phyloP scores from a whole-genome alignment of 2,329 filamentous ascomycete species.

The Xylaria polymorpha region DNA sequence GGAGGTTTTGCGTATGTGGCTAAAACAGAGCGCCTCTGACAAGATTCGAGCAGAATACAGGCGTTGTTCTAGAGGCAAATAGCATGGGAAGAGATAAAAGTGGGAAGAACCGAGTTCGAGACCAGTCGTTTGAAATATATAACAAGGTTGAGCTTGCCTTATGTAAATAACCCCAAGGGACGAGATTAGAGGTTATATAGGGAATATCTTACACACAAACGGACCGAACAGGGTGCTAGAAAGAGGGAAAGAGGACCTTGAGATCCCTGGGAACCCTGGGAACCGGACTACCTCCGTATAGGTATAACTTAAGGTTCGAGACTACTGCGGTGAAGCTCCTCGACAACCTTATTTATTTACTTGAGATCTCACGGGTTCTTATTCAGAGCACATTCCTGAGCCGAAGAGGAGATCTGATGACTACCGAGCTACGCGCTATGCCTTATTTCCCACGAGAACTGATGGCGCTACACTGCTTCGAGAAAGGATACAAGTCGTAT shows the following conservation, averaged over 20 bases:
- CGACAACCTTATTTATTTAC: constrained; percentile 35
- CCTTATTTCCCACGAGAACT: neutral
- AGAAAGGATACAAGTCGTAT: constrained; percentile 23
- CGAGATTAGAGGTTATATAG: constrained; percentile 4
- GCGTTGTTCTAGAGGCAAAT: neutral
- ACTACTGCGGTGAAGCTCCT: constrained; percentile 1
- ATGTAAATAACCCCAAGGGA: neutral
- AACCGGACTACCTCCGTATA: constrained; percentile 16
- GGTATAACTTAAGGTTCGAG: constrained; percentile 21
- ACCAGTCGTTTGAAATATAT: constrained; percentile 18
- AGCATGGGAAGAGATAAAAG: neutral
- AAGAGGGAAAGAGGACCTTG: constrained; percentile 18
- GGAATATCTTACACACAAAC: constrained; percentile 11
- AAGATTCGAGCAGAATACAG: constrained; percentile 1
- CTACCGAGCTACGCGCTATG: neutral
- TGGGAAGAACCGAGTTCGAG: constrained; percentile 26
- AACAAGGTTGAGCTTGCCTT: constrained; percentile 28
- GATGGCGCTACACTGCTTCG: neutral
- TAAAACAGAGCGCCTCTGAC: constrained; percentile 24
- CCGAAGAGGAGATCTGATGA: constrained; percentile 5
- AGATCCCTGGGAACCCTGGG: constrained; percentile 8
- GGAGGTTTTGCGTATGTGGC: constrained; percentile 15
- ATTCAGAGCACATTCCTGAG: constrained; percentile 11
- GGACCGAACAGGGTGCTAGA: constrained; percentile 18
- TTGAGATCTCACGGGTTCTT: constrained; percentile 14